These are phyloP conservation scores for Tulasnella calospora DNA, from an alignment of 768 basidiomycete species.

Conservation along the genomic window DNA sequence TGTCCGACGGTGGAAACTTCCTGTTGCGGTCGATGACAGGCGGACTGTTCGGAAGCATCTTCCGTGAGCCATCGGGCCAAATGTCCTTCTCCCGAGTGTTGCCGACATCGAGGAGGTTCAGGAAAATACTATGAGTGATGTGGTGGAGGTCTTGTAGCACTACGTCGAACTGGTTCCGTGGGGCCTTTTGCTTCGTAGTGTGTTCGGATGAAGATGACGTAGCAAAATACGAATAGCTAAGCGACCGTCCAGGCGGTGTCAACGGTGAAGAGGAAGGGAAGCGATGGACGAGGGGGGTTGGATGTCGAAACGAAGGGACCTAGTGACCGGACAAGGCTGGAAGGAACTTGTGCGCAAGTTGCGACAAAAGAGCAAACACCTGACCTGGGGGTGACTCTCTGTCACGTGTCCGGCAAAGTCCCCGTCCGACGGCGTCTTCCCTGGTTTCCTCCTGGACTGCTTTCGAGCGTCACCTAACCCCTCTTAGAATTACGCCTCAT, in stretches of 20 bases:
- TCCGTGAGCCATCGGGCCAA: neutral
- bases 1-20: conserved; percentile 3
- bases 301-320: too few relatives aligned
- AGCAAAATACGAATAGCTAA: too few relatives aligned
- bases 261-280: too few relatives aligned
- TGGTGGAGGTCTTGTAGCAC: neutral
- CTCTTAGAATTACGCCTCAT: conserved; percentile 1
- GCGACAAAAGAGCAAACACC: neutral
- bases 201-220: too few relatives aligned
- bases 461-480: neutral
- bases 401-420: neutral
- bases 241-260: too few relatives aligned
- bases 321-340: neutral
- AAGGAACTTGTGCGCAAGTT: neutral
- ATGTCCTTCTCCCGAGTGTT: neutral
- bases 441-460: neutral
- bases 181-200: too few relatives aligned
- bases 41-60: neutral
- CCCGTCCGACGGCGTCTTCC: neutral
- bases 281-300: too few relatives aligned
- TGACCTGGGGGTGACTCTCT: neutral
- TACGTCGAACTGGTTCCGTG: too few relatives aligned
- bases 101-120: neutral
- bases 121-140: neutral
- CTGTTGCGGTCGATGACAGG: neutral